phyloP scores from a whole-genome alignment of 2,329 filamentous ascomycete species.

The Emmonsiellopsis sp. region DNA sequence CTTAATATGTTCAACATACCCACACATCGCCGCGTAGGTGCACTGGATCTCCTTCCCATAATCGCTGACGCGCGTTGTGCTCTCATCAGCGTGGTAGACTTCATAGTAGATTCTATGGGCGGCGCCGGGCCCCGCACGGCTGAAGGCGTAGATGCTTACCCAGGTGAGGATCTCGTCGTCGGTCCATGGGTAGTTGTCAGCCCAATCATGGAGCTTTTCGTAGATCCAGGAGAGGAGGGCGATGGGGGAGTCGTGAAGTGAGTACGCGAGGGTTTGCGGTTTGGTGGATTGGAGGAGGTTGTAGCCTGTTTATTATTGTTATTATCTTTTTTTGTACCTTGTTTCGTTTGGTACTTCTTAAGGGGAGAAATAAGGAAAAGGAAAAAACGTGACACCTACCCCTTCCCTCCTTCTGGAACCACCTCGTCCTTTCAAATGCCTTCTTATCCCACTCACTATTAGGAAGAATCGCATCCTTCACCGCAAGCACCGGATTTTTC shows the following conservation, averaged over 20 bases:
- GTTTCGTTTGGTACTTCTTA: not conserved
- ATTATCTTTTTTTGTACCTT: not conserved
- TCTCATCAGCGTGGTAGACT: conserved; percentile 33
- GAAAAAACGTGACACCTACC: not conserved
- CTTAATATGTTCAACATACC: conserved; percentile 41
- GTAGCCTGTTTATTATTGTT: conserved; percentile 38
- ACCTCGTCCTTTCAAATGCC: conserved; percentile 45
- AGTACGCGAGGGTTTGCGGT: conserved; percentile 65
- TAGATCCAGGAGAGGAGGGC: conserved; percentile 69
- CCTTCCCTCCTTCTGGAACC: conserved; percentile 49
- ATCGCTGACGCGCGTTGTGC: conserved; percentile 7
- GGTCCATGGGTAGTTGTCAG: conserved; percentile 61
- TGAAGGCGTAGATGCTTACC: conserved; percentile 66
- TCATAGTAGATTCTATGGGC: conserved; percentile 67
- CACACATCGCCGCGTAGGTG: conserved; percentile 19
- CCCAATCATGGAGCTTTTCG: conserved; percentile 73
- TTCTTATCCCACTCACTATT: conserved; percentile 45
- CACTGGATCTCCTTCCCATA: not conserved
- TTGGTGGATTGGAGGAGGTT: conserved; percentile 54
- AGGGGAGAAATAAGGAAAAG: not conserved
- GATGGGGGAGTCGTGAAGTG: conserved; percentile 59
- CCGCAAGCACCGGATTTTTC: conserved; percentile 40
- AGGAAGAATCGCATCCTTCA: conserved; percentile 47
- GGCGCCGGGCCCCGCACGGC: conserved; percentile 58
- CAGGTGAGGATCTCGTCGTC: conserved; percentile 69